Evolutionary conservation across 345 rosid genomes (phyloP), one percentile per base, ranked within the genome.

Genomic region (Nephelium lappaceum): DNA sequence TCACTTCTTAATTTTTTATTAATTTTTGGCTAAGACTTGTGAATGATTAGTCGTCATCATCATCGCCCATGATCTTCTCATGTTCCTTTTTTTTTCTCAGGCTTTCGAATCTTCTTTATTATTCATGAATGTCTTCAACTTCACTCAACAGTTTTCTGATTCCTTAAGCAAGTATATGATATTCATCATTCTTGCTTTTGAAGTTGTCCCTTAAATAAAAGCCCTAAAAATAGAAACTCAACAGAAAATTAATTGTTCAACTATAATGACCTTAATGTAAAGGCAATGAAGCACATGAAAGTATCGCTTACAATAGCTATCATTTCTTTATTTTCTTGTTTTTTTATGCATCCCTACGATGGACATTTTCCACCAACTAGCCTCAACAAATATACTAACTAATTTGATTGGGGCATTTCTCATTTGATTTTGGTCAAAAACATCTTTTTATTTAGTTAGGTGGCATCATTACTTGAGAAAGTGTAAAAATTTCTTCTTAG

Each of bases 151-250:
- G 10, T 39, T 78, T 24, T 21, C 80, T 31, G 49, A 36, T 21
- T 51, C 41, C 71, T 78, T 24, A 85, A 83, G 88, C 87, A 85
- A 87, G 6, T 68, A 7, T 57, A n/a, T 57, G 24, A 57, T n/a
- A n/a, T 19, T 57, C 25, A 58, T 51, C 47, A 79, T 83, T 25
- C 89, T 86, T 86, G 38, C 19, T 70, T 67, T 82, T 77, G 62
- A 86, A 86, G 87, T 41, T 70, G 81, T 36, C 58, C 11, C 1
- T 19, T 14, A 15, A 6, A 7, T 7, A 36, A 1, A 57, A 18
- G 3, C 36, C 36, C 36, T 31, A 57, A 16, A n/a, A n/a, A n/a
- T n/a, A n/a, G n/a, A 51, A 51, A 15, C 25, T 27, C 65, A 76
- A 69, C 73, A n/a, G 47, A 77, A 78, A 49, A 57, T 57, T n/a